A percentile compares a stretch with the other conserved stretches of the same genome.
Evolutionary conservation across 2,329 filamentous ascomycete genomes (phyloP).

Genomic region (Fusarium guadeloupense): DNA sequence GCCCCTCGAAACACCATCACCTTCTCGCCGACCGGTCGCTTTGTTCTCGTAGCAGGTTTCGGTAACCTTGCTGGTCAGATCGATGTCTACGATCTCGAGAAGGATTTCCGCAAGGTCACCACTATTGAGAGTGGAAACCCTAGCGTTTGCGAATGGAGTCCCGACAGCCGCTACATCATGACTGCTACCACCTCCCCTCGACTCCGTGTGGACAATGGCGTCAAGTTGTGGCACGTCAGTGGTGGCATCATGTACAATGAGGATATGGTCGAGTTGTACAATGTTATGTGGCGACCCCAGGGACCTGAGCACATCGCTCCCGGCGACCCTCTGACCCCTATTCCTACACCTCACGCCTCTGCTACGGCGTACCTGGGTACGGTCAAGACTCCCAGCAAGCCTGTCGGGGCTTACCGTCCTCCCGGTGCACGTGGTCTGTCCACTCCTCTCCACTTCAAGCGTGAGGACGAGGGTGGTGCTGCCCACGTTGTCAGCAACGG

Average conservation of each 20-base stretch:
- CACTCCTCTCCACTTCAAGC: slow-evolving; percentile 94
- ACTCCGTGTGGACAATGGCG: slow-evolving; percentile 93
- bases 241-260: slow-evolving; percentile 93
- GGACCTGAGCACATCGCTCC: slow-evolving; percentile 65
- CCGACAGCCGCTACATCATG: slow-evolving; percentile 93
- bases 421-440: slow-evolving; percentile 89
- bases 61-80: slow-evolving; percentile 97
- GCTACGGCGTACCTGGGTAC: slow-evolving; percentile 83
- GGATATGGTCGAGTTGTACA: slow-evolving; percentile 94
- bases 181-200: slow-evolving; percentile 97
- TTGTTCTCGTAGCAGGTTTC: slow-evolving; percentile 93
- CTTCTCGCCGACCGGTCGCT: slow-evolving; percentile 93
- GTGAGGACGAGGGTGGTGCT: slow-evolving; percentile 94
- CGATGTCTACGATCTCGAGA: slow-evolving; percentile 95
- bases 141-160: slow-evolving; percentile 96
- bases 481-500: slow-evolving; percentile 86
- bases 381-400: slow-evolving; percentile 94
- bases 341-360: slow-evolving; percentile 83
- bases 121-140: slow-evolving; percentile 96
- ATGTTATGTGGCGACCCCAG: slow-evolving; percentile 87
- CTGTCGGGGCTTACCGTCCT: slow-evolving; percentile 94
- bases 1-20: slow-evolving; percentile 92
- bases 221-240: slow-evolving; percentile 93
- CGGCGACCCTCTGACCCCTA: slow-evolving; percentile 75
- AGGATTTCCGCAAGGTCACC: slow-evolving; percentile 90